Evolutionary conservation across 805 yeast genomes (phyloP).

Genomic region (Pichia californica): DNA sequence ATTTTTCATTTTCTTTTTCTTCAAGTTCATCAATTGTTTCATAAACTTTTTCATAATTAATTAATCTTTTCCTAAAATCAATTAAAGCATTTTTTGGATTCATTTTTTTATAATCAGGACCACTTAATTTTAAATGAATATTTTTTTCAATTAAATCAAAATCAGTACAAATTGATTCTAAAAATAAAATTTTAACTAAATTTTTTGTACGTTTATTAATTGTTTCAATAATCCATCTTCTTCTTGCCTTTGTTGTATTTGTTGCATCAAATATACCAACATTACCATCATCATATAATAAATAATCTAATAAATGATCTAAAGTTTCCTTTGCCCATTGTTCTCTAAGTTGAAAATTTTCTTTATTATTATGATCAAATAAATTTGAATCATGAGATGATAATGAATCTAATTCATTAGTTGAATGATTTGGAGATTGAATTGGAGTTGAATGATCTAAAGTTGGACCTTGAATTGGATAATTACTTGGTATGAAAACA

Average conservation of each 20-base stretch:
- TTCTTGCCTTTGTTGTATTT: constrained; percentile 43
- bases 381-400: constrained; percentile 31
- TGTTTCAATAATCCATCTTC: constrained; percentile 34
- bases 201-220: constrained; percentile 30
- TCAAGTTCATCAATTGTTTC: constrained; percentile 73
- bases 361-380: constrained; percentile 38
- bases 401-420: not conserved
- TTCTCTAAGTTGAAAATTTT: constrained; percentile 40
- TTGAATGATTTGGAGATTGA: not conserved
- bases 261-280: constrained; percentile 59
- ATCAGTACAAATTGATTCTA: constrained; percentile 83
- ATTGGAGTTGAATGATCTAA: constrained; percentile 8
- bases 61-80: constrained; percentile 76
- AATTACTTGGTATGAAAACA: constrained; percentile 31
- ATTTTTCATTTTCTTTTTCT: constrained; percentile 37
- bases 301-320: constrained; percentile 37
- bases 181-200: constrained; percentile 34
- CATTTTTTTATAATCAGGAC: constrained; percentile 89
- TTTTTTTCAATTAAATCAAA: constrained; percentile 73
- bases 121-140: constrained; percentile 76
- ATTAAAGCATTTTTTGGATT: constrained; percentile 70
- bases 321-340: constrained; percentile 47
- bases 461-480: constrained; percentile 32
- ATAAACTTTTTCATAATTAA: constrained; percentile 82
- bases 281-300: constrained; percentile 37